These are phyloP conservation scores for Saccharomycopsis babjevae DNA, from an alignment of 805 yeast genomes.

Conservation along the genomic window DNA sequence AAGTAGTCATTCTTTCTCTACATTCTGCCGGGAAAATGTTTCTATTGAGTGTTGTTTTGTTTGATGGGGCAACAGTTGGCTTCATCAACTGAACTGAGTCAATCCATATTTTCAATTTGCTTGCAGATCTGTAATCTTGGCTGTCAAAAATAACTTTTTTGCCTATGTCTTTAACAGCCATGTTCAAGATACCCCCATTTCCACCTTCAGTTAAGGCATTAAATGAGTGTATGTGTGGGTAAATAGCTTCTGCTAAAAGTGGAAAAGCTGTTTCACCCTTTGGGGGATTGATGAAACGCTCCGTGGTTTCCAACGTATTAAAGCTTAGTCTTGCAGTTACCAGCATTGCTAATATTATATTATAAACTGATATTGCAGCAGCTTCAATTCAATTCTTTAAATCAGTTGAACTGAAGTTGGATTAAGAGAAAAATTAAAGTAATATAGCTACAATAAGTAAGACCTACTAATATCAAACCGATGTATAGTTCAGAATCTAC, in stretches of 20 bases:
- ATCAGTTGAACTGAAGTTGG: background rate
- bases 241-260: conserved; percentile 75
- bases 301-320: conserved; percentile 77
- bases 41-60: conserved; percentile 67
- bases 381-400: background rate
- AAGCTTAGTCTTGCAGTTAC: conserved; percentile 22
- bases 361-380: background rate
- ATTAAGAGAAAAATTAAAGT: background rate
- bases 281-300: conserved; percentile 81
- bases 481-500: no score
- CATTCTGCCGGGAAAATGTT: conserved; percentile 77
- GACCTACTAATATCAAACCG: no score
- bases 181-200: conserved; percentile 72
- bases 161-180: conserved; percentile 86
- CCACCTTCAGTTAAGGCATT: conserved; percentile 89
- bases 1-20: conserved; percentile 80
- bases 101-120: conserved; percentile 73
- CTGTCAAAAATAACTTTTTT: conserved; percentile 77
- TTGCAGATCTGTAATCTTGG: conserved; percentile 65
- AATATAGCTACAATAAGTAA: no score
- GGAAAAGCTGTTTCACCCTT: conserved; percentile 78
- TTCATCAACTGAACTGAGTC: conserved; percentile 81
- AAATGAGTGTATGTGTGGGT: conserved; percentile 93
- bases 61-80: conserved; percentile 64
- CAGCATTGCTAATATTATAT: background rate